Conservation (phyloP, 768 basidiomycete species). For the Leccinum broughii region DNA sequence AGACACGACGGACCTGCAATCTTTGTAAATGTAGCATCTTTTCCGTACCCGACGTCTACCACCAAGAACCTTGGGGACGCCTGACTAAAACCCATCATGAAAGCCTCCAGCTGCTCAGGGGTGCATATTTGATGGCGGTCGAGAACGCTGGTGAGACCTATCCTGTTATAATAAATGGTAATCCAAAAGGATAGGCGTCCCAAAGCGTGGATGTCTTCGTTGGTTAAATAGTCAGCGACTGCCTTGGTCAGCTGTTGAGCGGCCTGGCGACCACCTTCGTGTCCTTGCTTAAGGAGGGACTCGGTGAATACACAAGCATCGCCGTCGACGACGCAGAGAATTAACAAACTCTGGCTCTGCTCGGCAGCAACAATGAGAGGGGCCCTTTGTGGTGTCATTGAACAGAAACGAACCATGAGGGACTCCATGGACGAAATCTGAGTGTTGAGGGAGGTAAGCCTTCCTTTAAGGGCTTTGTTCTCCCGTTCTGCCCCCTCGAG, state of each 20-base stretch:
- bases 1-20: constrained; percentile 80
- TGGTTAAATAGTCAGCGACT: constrained; percentile 66
- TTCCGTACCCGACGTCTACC: constrained; percentile 67
- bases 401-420: constrained; percentile 38
- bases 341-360: constrained; percentile 65
- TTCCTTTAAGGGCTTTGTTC: constrained; percentile 65
- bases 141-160: constrained; percentile 51
- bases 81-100: constrained; percentile 71
- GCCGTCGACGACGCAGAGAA: constrained; percentile 75
- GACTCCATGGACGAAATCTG: constrained; percentile 62
- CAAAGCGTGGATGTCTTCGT: constrained; percentile 59
- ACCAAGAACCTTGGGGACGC: constrained; percentile 69
- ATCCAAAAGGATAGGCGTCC: constrained; percentile 77
- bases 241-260: constrained; percentile 66
- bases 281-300: constrained; percentile 59
- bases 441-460: constrained; percentile 60
- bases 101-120: constrained; percentile 67
- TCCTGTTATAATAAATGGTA: constrained; percentile 68
- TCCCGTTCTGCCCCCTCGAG: constrained; percentile 65
- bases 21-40: constrained; percentile 63
- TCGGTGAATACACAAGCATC: constrained; percentile 67
- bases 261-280: constrained; percentile 59
- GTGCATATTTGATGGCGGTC: constrained; percentile 56
- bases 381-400: background rate
- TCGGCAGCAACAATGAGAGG: constrained; percentile 7